Percentiles rank a stretch among this genome's conserved stretches.
phyloP scores from a whole-genome alignment of 805 yeast genomes.

The Candida nanaspora region DNA sequence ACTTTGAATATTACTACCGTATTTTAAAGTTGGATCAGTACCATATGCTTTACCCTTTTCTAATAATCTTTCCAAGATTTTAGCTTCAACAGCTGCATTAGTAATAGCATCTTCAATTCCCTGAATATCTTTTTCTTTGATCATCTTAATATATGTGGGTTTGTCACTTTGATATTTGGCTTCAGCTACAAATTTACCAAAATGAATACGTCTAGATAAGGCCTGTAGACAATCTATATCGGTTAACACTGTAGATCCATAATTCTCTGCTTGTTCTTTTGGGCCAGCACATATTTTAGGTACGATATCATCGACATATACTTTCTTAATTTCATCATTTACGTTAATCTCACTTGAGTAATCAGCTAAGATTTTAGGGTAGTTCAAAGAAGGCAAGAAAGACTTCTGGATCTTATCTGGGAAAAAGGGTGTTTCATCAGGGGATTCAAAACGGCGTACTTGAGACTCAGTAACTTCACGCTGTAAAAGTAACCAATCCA shows the following conservation, averaged over 20 bases:
- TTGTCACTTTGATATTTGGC: conserved; percentile 73
- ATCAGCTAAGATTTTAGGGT: conserved; percentile 72
- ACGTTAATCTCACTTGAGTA: conserved; percentile 71
- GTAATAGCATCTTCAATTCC: conserved; percentile 82
- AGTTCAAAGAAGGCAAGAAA: conserved; percentile 74
- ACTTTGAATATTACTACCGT: conserved; percentile 58
- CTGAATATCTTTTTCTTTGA: conserved; percentile 52
- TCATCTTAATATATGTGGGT: conserved; percentile 56
- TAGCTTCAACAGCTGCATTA: conserved; percentile 78
- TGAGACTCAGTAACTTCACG: conserved; percentile 72
- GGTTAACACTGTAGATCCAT: conserved; percentile 77
- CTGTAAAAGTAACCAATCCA: conserved; percentile 80
- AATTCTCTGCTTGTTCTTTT: conserved; percentile 77
- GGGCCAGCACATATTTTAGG: conserved; percentile 60
- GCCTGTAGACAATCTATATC: conserved; percentile 89
- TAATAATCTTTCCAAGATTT: conserved; percentile 69
- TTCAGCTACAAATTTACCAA: conserved; percentile 97
- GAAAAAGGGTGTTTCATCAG: conserved; percentile 89
- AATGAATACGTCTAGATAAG: conserved; percentile 86
- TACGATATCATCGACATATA: conserved; percentile 67
- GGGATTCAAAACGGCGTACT: conserved; percentile 85
- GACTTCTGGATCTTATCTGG: conserved; percentile 54
- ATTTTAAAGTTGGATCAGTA: conserved; percentile 73
- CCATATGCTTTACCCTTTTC: conserved; percentile 85
- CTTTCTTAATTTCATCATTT: conserved; percentile 57